Evolutionary conservation across 1,284 basidiomycete genomes (phyloP), one percentile per base, ranked within the genome.

Genomic region (Prillingera fragicola): DNA sequence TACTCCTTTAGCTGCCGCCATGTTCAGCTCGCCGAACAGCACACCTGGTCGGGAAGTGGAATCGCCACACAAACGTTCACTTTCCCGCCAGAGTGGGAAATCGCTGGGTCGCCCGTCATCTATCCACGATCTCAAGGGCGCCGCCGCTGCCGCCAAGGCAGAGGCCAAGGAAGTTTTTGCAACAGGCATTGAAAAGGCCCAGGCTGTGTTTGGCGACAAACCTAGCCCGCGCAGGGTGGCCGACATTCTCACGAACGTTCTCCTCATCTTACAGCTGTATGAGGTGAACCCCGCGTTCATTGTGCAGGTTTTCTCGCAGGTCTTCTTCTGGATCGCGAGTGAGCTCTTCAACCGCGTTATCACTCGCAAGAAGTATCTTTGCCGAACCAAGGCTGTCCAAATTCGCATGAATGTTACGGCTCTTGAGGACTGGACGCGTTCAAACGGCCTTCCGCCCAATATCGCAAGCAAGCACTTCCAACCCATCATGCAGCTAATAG

Each of bases 281-380:
- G 86, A 94, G 50, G 80, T 97, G 55, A 96, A 97, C 62, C 92
- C 94, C 9, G 84, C 80, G 2, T 76, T 96, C 34, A 84, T 85
- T 48, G 82, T 86, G 13, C 94, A 98, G 66, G 78, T 90, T 33
- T 92, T 92, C 79, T 94, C 90, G 1, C 94, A 98, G 71, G 82
- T 95, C 15, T 57, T 62, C 39, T 64, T 58, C 50, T 65, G 63
- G 62, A 65, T 75, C 43, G 71, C 74, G 12, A 73, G 87, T 69
- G 94, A 98, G 73, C 78, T 89, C 24, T 98, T 97, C 74, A 98
- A 98, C 70, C 83, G 92, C 24, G 79, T 96, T 28, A 73, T 96
- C 24, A 87, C 85, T 3, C 78, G 90, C 41, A 91, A 90, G 71
- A 94, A 91, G 65, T 94, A 90, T 64, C 73, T 97, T 1, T 97